Evolutionary conservation across 1,284 basidiomycete species (phyloP), one percentile per base, ranked within the genome.

Genomic region (Sanguinoderma infundibulare): DNA sequence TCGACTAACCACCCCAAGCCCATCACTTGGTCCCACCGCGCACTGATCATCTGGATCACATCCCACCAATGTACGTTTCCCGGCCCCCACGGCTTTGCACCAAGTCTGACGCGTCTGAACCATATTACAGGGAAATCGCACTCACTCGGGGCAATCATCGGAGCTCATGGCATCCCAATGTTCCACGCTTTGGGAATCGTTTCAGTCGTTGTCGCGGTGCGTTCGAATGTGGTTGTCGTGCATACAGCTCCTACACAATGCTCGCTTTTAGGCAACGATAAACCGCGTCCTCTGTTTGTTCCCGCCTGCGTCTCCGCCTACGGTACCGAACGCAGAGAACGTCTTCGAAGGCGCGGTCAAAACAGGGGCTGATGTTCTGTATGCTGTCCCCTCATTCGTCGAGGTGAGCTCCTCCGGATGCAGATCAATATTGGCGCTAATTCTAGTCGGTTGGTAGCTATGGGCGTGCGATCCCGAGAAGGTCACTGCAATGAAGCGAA

Each of bases 321-420:
- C n/a, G n/a, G n/a, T n/a, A 7, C 38, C 72, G 0, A 71, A 69
- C 12, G 60, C 71, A 2, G 65, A 69, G 2, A 57, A 52, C n/a
- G 64, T 72, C 1, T 69, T 70, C 24, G 60, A 69, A 2, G 66
- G 63, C 5, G 22, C 59, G 8, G 54, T 69, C 1, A 61, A 40
- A 10, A 69, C 68, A 20, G 50, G 53, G 14, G 60, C 57, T 32
- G 63, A 67, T 17, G 60, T 64, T 17, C 49, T 71, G 5, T 69
- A 63, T 36, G 64, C 64, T 15, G 73, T 73, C 5, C 74, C 74
- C 1, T 51, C 67, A 0, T 67, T 73, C 42, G 59, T 72, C 15
- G 73, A 76, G 63, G 74, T 72, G 53, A 24, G 63, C 20, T 2
- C n/a, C 12, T 42, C 8, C 17, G 40, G 20, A 8, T 10, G 17